Conservation (phyloP, 1,284 basidiomycete species). For the Somion occarium region DNA sequence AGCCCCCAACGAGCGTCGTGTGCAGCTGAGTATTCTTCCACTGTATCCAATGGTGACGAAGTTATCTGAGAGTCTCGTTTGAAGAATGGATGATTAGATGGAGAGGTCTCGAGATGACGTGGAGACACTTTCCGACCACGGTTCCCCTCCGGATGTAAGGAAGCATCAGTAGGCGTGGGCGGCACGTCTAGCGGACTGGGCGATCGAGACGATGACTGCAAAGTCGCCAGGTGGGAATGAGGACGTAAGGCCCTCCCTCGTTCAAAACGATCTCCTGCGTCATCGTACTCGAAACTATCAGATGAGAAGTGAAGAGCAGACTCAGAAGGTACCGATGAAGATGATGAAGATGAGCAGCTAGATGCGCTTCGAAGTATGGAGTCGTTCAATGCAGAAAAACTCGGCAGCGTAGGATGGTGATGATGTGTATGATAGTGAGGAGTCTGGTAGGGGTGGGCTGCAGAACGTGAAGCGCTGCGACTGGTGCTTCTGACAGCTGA, state of each 20-base stretch:
- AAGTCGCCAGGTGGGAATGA: slow-evolving; percentile 7
- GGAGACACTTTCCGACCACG: slow-evolving; percentile 17
- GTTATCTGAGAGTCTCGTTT: not conserved
- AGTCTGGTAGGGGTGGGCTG: slow-evolving; percentile 13
- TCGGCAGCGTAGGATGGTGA: slow-evolving; percentile 16
- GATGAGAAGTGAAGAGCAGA: not conserved
- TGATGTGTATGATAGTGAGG: slow-evolving; percentile 5
- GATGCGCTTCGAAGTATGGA: slow-evolving; percentile 24
- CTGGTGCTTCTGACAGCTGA: slow-evolving; percentile 21
- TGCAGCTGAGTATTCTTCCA: slow-evolving; percentile 1
- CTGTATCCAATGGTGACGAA: not conserved
- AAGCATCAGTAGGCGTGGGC: slow-evolving; percentile 18
- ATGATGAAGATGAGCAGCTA: slow-evolving; percentile 23
- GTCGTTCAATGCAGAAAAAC: slow-evolving; percentile 19
- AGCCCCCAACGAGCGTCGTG: not conserved
- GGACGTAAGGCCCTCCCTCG: slow-evolving; percentile 15
- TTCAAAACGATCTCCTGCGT: not conserved
- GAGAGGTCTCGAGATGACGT: slow-evolving; percentile 7
- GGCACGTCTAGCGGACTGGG: slow-evolving; percentile 21
- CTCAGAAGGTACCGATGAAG: slow-evolving; percentile 13
- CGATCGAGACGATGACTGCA: slow-evolving; percentile 19
- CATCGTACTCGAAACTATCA: slow-evolving; percentile 4
- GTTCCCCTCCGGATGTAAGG: slow-evolving; percentile 5
- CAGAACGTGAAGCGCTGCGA: slow-evolving; percentile 21
- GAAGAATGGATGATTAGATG: slow-evolving; percentile 3